These are phyloP conservation scores for Solanum infundibuliforme DNA, from an alignment of 257 asterid genomes.

Conservation along the genomic window DNA sequence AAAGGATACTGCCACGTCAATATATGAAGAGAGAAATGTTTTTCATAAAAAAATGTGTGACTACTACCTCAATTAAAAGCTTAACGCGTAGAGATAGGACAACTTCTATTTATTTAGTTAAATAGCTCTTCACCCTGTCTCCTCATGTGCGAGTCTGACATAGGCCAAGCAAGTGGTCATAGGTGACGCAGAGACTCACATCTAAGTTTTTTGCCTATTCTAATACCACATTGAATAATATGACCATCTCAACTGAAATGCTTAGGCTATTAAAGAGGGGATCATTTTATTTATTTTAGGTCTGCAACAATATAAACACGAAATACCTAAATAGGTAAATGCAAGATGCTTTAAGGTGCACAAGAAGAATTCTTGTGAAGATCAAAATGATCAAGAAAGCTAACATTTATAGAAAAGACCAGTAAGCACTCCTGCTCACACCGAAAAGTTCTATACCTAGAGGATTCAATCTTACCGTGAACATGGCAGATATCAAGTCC, in stretches of 20 bases:
- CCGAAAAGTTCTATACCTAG: not conserved
- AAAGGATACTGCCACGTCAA: conserved; percentile 9
- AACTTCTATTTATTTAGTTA: not conserved
- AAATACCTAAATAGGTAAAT: not conserved
- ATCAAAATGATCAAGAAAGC: not conserved
- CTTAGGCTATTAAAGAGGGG: not conserved
- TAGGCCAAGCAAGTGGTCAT: not conserved
- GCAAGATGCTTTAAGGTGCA: not conserved
- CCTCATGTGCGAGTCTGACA: not conserved
- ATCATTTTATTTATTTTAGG: not conserved
- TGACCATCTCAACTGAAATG: not conserved
- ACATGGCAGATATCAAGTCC: not conserved
- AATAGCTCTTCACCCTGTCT: not conserved
- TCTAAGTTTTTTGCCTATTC: not conserved
- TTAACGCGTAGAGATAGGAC: not conserved
- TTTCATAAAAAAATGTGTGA: not conserved
- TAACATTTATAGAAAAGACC: not conserved
- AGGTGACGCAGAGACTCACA: not conserved
- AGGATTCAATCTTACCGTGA: not conserved
- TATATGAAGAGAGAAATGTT: not conserved
- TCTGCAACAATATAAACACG: not conserved
- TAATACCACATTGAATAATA: not conserved
- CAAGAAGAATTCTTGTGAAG: not conserved
- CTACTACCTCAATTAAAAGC: not conserved
- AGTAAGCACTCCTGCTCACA: not conserved